Conservation (phyloP, 2,329 filamentous ascomycete genomes). For the Sclerotinia nivalis region DNA sequence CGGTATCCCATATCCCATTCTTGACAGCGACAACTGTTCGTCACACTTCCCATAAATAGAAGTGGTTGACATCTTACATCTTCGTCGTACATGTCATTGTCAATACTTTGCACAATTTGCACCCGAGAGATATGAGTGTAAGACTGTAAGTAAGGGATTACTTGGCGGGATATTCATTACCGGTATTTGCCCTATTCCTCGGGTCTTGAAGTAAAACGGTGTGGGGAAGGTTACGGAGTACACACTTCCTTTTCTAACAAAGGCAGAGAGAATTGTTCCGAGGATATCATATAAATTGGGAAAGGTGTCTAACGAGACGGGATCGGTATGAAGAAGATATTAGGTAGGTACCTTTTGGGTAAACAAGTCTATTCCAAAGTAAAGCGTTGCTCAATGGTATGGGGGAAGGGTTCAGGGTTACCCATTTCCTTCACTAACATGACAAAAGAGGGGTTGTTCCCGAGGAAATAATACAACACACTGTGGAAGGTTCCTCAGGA, state of each 20-base stretch:
- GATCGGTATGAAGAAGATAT: too few species aligned
- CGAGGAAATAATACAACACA: background rate
- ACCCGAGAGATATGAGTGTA: background rate
- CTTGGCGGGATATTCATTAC: background rate
- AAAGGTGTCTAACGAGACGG: too few species aligned
- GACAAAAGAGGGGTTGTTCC: background rate
- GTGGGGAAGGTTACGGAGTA: background rate
- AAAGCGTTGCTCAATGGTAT: too few species aligned
- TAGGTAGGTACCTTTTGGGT: too few species aligned
- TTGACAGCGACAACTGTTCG: conserved; percentile 1
- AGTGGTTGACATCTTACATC: background rate
- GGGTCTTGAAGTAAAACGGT: background rate
- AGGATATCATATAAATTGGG: too few species aligned
- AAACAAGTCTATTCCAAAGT: too few species aligned
- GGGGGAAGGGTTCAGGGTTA: too few species aligned
- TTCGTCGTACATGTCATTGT: background rate
- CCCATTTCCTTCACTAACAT: background rate
- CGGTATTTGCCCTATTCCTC: background rate
- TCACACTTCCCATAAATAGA: background rate
- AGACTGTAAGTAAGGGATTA: background rate
- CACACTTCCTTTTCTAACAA: background rate
- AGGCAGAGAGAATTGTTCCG: too few species aligned
- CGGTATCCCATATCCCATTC: conserved; percentile 10
- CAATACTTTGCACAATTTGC: background rate
- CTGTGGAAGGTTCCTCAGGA: background rate